phyloP scores from a whole-genome alignment of 129 eudicot species.

The Helichrysum umbraculigerum region DNA sequence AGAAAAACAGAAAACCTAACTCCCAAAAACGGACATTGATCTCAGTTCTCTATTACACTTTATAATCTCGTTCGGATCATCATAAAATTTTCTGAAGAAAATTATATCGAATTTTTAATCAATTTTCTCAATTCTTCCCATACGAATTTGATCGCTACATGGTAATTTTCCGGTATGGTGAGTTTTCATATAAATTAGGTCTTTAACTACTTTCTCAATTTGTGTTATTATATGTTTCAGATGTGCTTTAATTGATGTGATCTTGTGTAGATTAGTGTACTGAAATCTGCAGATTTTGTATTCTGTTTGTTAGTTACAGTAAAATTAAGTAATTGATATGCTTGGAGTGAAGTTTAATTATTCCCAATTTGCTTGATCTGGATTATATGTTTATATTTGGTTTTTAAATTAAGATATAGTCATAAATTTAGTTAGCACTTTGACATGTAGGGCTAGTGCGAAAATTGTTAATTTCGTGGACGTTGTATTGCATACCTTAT shows the following conservation, averaged over 20 bases:
- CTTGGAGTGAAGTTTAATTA: conserved; percentile 23
- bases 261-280: conserved; percentile 24
- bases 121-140: background rate
- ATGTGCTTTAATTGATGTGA: conserved; percentile 13
- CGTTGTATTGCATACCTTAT: background rate
- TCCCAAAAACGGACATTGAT: conserved; percentile 15
- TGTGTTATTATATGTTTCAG: background rate
- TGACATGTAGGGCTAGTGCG: background rate
- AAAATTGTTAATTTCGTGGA: background rate
- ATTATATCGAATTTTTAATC: conserved; percentile 5
- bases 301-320: conserved; percentile 6
- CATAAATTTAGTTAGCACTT: conserved; percentile 13
- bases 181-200: conserved; percentile 2
- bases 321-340: background rate
- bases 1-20: conserved; percentile 3
- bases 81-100: background rate
- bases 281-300: conserved; percentile 14
- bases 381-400: background rate
- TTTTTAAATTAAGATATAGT: conserved; percentile 13
- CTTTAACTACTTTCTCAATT: background rate
- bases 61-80: conserved; percentile 26
- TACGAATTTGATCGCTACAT: conserved; percentile 14
- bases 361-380: background rate
- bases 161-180: conserved; percentile 16
- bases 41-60: conserved; percentile 3